Conservation (phyloP, 2,329 filamentous ascomycete genomes). For the Graphilbum ipis-grandicollis region DNA sequence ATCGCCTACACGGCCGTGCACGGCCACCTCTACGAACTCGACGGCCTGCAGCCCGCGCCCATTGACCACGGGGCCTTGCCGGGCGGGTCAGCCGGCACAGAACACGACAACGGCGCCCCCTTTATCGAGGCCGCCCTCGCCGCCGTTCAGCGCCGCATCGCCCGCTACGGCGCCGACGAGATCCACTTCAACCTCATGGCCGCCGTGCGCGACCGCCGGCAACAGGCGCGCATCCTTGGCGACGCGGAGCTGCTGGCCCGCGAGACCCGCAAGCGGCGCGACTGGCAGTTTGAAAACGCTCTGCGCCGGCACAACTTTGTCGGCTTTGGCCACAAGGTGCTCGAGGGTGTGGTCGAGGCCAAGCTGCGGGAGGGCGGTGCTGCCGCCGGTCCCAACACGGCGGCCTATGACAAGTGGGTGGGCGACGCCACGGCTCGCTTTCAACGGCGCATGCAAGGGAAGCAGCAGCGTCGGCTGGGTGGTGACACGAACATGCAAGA, state of each 20-base stretch:
- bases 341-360: slow-evolving; percentile 64
- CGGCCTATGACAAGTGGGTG: slow-evolving; percentile 55
- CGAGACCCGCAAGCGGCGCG: slow-evolving; percentile 68
- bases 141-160: slow-evolving; percentile 73
- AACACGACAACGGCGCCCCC: not conserved
- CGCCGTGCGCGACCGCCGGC: slow-evolving; percentile 69
- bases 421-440: slow-evolving; percentile 30
- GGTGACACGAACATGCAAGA: slow-evolving; percentile 13
- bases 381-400: slow-evolving; percentile 18
- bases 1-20: slow-evolving; percentile 80
- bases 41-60: slow-evolving; percentile 82
- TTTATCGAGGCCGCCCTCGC: slow-evolving; percentile 71
- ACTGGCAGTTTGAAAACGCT: slow-evolving; percentile 92
- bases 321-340: slow-evolving; percentile 76
- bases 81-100: slow-evolving; percentile 21
- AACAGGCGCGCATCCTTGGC: slow-evolving; percentile 62
- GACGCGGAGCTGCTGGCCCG: slow-evolving; percentile 61
- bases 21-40: slow-evolving; percentile 76
- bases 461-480: slow-evolving; percentile 11
- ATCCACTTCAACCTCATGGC: slow-evolving; percentile 94
- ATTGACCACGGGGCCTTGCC: slow-evolving; percentile 65
- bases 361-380: slow-evolving; percentile 48
- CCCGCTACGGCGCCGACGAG: slow-evolving; percentile 68
- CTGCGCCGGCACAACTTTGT: slow-evolving; percentile 89
- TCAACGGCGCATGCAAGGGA: slow-evolving; percentile 15